Base-by-base conservation (phyloP, 1,139 yeast species). In the Kurtzmaniella quercitrusa region DNA sequence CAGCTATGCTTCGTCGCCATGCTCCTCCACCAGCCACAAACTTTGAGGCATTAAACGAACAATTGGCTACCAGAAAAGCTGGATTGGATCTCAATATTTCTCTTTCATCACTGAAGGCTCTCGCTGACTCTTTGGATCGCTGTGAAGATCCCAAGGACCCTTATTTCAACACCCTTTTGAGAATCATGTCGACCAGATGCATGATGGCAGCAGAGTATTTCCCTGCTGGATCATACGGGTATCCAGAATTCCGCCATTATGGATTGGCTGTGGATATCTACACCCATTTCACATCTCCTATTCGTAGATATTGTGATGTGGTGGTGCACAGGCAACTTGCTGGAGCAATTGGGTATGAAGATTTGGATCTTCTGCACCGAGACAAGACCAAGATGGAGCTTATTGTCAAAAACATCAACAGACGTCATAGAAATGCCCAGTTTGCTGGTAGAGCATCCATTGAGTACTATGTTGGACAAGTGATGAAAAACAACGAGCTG, bases 171-270 rank as follows among this genome's bases (percentile, higher is more conserved):
- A 93, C 98, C 0, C 74, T 94, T 56, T 77, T 93, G 9, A 84
- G 99, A 66, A 93, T 94, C 51, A 86, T 93, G 96, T 94, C 98
- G 6, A 94, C 99, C 0, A 79, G 99, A 58, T 93, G 98, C 68
- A 94, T 94, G 98, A 88, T 90, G 86, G 96, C 98, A 2, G 99
- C 99, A 1, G 98, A 93, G 58, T 94, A 94, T 62, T 94, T 94
- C 71, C 83, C 95, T 7, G 80, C 96, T 0, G 98, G 99, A n/a
- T 81, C 86, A 14, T 88, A 76, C 57, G 88, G 95, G 7, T 88
- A 88, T 57, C 82, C 95, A n/a, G 98, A 94, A 52, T 94, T 89
- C 68, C 82, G 84, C 49, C 99, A 94, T 73, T 94, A 94, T 65
- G 99, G 99, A 60, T 75, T 94, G 48, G 99, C 99, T 1, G 91